Evolutionary conservation across 345 rosid genomes (phyloP).

Genomic region (Gossypium ekmanianum): DNA sequence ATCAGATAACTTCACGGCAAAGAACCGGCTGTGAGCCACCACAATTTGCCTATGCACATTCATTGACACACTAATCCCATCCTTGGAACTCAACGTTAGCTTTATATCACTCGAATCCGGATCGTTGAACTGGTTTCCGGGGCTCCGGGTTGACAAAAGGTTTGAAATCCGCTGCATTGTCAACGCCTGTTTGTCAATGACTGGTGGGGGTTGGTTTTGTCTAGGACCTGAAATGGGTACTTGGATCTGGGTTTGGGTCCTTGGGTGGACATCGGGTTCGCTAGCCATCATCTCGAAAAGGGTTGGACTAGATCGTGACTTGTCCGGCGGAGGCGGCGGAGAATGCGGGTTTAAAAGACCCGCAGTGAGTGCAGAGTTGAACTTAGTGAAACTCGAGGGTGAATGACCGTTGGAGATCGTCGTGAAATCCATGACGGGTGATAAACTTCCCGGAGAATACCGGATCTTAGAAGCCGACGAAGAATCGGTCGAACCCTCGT

Average conservation of each 20-base stretch:
- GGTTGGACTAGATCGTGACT: constrained; percentile 88
- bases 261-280: constrained; percentile 59
- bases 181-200: constrained; percentile 51
- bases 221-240: constrained; percentile 32
- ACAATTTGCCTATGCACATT: constrained; percentile 81
- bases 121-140: constrained; percentile 90
- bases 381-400: constrained; percentile 73
- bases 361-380: constrained; percentile 88
- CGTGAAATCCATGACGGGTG: constrained; percentile 66
- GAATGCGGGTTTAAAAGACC: constrained; percentile 94
- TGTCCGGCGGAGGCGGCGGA: constrained; percentile 67
- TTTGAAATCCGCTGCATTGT: constrained; percentile 76
- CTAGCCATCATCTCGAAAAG: constrained; percentile 95
- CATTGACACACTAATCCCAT: constrained; percentile 69
- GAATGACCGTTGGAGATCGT: constrained; percentile 39
- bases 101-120: constrained; percentile 67
- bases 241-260: constrained; percentile 26
- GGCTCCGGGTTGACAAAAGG: constrained; percentile 55
- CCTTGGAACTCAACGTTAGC: constrained; percentile 80
- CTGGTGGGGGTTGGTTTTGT: constrained; percentile 17
- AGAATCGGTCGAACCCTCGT: constrained; percentile 20
- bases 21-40: constrained; percentile 83
- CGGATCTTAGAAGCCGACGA: constrained; percentile 39
- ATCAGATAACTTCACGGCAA: constrained; percentile 77
- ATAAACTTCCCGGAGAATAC: constrained; percentile 38